Evolutionary conservation across 2,329 filamentous ascomycete species (phyloP).

Genomic region (Alternaria brassicicola): DNA sequence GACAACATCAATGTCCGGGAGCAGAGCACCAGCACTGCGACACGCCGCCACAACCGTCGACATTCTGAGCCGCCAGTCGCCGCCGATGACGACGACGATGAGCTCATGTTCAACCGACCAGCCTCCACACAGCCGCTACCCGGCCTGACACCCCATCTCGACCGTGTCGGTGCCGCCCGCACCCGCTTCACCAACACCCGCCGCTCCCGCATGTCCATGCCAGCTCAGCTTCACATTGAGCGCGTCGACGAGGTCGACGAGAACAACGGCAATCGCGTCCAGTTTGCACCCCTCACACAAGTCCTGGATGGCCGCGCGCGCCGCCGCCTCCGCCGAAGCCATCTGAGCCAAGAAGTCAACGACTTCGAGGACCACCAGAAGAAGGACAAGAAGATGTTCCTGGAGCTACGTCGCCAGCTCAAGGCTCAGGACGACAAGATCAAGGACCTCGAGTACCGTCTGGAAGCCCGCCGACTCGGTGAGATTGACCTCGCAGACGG

Average conservation of each 20-base stretch:
- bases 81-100: conserved; percentile 22
- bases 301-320: conserved; percentile 42
- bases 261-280: conserved; percentile 31
- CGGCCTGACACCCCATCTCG: conserved; percentile 43
- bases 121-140: conserved; percentile 35
- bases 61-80: conserved; percentile 44
- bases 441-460: conserved; percentile 47
- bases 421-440: conserved; percentile 45
- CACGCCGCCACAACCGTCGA: conserved; percentile 36
- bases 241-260: conserved; percentile 32
- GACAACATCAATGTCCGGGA: conserved; percentile 25
- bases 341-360: conserved; percentile 51
- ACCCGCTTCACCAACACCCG: conserved; percentile 34
- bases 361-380: conserved; percentile 47
- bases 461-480: conserved; percentile 45
- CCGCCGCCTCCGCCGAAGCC: conserved; percentile 50
- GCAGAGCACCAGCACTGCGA: conserved; percentile 19
- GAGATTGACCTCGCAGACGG: conserved; percentile 49
- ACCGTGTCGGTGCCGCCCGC: conserved; percentile 35
- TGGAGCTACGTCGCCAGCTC: conserved; percentile 47
- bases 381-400: conserved; percentile 47
- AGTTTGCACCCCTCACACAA: conserved; percentile 44
- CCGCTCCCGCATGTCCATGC: conserved; percentile 45
- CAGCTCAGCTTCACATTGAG: conserved; percentile 40
- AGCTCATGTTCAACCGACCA: conserved; percentile 23